phyloP scores from a whole-genome alignment of 208 protist genomes.

The Lotmaria passim region DNA sequence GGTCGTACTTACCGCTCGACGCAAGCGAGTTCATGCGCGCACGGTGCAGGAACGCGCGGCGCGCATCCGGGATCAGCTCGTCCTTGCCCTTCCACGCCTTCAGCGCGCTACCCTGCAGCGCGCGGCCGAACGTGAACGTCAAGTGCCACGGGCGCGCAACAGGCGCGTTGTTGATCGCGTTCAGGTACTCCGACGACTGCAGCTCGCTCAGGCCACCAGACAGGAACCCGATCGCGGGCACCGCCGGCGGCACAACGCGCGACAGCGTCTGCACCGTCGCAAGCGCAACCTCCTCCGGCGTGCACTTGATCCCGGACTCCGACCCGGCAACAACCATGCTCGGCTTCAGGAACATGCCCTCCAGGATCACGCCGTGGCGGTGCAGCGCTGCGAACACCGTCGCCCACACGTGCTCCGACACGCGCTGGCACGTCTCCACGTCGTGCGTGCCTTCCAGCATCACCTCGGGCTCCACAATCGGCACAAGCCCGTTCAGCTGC shows the following conservation, averaged over 20 bases:
- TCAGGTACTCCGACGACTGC: conserved; percentile 95
- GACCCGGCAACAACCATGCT: conserved; percentile 96
- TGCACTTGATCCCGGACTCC: conserved; percentile 63
- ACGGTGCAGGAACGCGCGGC: conserved; percentile 73
- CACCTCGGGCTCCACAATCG: conserved; percentile 98
- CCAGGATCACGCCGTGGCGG: conserved; percentile 94
- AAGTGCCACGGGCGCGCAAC: conserved; percentile 87
- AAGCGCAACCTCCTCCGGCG: conserved; percentile 84
- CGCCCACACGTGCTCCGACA: conserved; percentile 88
- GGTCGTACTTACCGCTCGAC: conserved; percentile 57
- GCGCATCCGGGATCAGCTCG: conserved; percentile 73
- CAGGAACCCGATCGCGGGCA: conserved; percentile 95
- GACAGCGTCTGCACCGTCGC: conserved; percentile 91
- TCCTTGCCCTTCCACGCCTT: conserved; percentile 95
- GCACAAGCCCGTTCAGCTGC: conserved; percentile 96
- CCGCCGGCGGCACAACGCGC: conserved; percentile 94
- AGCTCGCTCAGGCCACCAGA: conserved; percentile 97
- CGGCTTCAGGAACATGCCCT: conserved; percentile 97
- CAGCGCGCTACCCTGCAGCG: conserved; percentile 92
- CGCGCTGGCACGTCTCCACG: conserved; percentile 83
- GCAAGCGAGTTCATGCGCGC: conserved; percentile 78
- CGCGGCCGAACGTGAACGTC: conserved; percentile 96
- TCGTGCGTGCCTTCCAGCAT: conserved; percentile 96
- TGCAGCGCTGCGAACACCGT: conserved; percentile 84
- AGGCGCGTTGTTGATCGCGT: conserved; percentile 92